These are phyloP conservation scores for Centrapalus pauciflorus DNA, from an alignment of 129 eudicot genomes.

Conservation along the genomic window DNA sequence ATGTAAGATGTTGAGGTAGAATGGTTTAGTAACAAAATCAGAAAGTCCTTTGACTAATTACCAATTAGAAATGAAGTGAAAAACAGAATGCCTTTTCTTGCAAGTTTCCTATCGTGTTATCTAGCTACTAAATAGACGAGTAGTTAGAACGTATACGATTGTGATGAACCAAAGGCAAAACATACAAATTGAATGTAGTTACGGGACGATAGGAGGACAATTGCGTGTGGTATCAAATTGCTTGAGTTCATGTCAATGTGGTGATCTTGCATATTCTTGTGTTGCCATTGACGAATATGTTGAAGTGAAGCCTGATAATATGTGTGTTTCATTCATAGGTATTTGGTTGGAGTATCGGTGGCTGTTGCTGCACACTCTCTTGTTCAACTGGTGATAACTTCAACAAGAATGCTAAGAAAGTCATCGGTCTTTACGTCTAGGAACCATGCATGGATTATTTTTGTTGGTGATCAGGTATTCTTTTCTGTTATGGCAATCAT, in stretches of 20 bases:
- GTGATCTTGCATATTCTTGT: conserved; percentile 25
- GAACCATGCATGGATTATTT: conserved; percentile 74
- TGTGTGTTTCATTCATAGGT: conserved; percentile 62
- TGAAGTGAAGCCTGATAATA: too few relatives aligned
- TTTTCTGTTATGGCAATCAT: neutral
- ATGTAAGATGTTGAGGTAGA: too few relatives aligned
- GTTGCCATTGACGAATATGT: neutral
- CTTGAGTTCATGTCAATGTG: conserved; percentile 24
- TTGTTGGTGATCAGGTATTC: conserved; percentile 75
- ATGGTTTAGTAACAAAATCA: too few relatives aligned
- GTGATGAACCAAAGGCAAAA: conserved; percentile 12
- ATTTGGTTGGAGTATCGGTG: conserved; percentile 68
- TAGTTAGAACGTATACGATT: conserved; percentile 27
- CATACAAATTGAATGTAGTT: conserved; percentile 26
- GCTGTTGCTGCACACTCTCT: conserved; percentile 68
- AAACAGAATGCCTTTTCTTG: neutral
- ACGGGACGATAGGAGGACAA: conserved; percentile 11
- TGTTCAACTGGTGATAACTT: conserved; percentile 53
- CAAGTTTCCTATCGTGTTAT: conserved; percentile 6
- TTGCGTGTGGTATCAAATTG: conserved; percentile 25
- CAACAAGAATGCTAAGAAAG: conserved; percentile 37
- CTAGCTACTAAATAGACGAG: conserved; percentile 11
- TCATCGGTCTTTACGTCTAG: conserved; percentile 43
- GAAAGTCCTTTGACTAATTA: too few relatives aligned
- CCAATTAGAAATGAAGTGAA: too few relatives aligned